Evolutionary conservation across 176 grass and related monocot species (phyloP), one percentile per base, ranked within the genome.

Genomic region (Dactylis glomerata): DNA sequence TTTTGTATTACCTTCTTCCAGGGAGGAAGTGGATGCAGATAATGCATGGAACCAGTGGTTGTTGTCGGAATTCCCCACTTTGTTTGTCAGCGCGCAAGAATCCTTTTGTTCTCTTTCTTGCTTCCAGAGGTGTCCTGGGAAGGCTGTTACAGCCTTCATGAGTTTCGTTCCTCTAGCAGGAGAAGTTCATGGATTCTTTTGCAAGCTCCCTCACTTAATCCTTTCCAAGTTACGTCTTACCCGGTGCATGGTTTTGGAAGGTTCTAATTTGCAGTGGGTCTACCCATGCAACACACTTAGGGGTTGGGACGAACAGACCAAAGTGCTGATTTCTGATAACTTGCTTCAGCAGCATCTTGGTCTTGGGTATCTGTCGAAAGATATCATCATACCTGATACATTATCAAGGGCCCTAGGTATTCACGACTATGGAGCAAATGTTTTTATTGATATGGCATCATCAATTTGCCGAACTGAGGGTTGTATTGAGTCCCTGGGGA

Each of bases 1-100:
- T 86, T 97, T 97, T 82, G 87, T 92, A 70, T 87, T 97, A 67
- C 92, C 95, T 82, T 92, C 95, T 91, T 97, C 95, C 20, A 94
- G 95, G 90, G 95, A 97, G 68, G 92, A 97, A 85, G 95, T 97
- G 51, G 95, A 97, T 86, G 86, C 89, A 20, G 91, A 97, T 72
- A 97, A 89, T 88, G 91, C 92, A 68, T 97, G 95, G 95, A 97
- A 97, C 65, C 95, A 97, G 70, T 97, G 95, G 95, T 89, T 97
- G 65, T 57, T 97, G 42, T 95, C 95, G 24, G 92, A 97, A 86
- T 93, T 91, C 52, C 95, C 95, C 56, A 76, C 90, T 85, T 84
- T 97, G 71, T 95, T 97, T 86, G 77, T 97, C 32, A 81, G 80
- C 78, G 82, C 95, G 27, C 80, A 86, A 83, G 88, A 87, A 89